A percentile compares a stretch with the other conserved stretches of the same genome.
phyloP scores from a whole-genome alignment of 2,329 filamentous ascomycete genomes.

The Arthrinium phaeospermum region DNA sequence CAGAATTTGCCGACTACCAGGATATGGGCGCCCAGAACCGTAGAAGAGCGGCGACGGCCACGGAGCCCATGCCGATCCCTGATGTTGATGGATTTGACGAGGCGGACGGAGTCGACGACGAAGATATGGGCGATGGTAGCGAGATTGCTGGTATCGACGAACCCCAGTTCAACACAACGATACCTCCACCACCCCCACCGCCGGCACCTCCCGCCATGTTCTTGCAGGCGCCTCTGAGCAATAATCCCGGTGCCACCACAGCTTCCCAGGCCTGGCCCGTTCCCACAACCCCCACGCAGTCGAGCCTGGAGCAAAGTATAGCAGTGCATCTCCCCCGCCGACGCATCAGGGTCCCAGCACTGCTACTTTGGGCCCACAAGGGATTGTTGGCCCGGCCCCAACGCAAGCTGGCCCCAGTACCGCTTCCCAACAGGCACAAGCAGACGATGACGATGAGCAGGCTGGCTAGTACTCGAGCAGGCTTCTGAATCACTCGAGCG shows the following conservation, averaged over 20 bases:
- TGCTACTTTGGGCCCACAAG: slow-evolving; percentile 4
- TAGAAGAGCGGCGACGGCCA: slow-evolving; percentile 19
- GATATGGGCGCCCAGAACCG: slow-evolving; percentile 24
- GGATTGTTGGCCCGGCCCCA: background rate
- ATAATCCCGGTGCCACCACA: background rate
- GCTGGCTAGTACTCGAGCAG: slow-evolving; percentile 17
- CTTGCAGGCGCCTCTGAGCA: slow-evolving; percentile 5
- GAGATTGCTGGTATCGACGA: slow-evolving; percentile 37
- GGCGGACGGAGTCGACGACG: slow-evolving; percentile 38
- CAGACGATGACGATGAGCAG: slow-evolving; percentile 2
- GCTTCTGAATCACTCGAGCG: background rate
- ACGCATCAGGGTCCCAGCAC: slow-evolving; percentile 21
- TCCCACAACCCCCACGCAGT: slow-evolving; percentile 20
- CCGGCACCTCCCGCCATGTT: slow-evolving; percentile 21
- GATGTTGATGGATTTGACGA: slow-evolving; percentile 39
- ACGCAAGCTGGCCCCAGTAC: slow-evolving; percentile 14
- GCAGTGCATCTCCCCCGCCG: background rate
- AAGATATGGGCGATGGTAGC: slow-evolving; percentile 43
- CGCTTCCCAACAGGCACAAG: slow-evolving; percentile 13
- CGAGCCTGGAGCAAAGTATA: slow-evolving; percentile 18
- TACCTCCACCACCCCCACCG: slow-evolving; percentile 30
- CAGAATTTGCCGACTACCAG: slow-evolving; percentile 50
- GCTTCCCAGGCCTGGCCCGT: slow-evolving; percentile 6
- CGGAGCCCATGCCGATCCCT: slow-evolving; percentile 22
- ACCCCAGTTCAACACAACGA: slow-evolving; percentile 22